A percentile compares a stretch with the other conserved stretches of the same genome.
Conservation (phyloP, 2,329 filamentous ascomycete genomes). For the Orbilia brochopaga region DNA sequence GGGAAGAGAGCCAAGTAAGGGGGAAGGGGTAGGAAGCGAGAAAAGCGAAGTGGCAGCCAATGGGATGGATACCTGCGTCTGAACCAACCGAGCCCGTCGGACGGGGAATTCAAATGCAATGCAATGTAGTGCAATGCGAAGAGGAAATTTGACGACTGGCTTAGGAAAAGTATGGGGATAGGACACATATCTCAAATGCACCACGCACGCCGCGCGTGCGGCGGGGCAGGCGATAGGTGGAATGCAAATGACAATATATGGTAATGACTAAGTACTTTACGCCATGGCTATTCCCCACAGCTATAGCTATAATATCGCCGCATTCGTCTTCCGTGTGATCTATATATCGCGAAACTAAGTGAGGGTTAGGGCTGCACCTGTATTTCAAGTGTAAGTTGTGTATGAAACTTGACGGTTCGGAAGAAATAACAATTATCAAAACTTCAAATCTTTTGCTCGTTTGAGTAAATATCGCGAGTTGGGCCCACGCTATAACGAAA, state of each 20-base stretch:
- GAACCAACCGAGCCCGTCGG: not conserved
- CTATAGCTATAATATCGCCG: not conserved
- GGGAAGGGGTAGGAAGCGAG: not conserved
- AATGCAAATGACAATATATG: not conserved
- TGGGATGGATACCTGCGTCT: not conserved
- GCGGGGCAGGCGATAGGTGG: not conserved
- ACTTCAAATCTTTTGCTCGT: not conserved
- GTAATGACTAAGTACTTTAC: too few relatives aligned
- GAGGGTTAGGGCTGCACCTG: not conserved
- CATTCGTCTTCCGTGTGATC: not conserved
- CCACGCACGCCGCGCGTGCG: not conserved
- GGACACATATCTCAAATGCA: not conserved
- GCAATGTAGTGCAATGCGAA: conserved; percentile 1
- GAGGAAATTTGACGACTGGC: conserved; percentile 1
- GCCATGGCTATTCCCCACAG: too few relatives aligned
- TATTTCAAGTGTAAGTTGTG: not conserved
- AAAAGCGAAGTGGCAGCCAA: not conserved
- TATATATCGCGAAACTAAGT: not conserved
- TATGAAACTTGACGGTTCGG: not conserved
- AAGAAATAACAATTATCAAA: not conserved
- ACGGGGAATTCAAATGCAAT: conserved; percentile 3
- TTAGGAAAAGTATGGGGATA: not conserved
- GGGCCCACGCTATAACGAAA: conserved; percentile 3
- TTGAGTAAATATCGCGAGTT: not conserved
- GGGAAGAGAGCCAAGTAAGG: not conserved